Evolutionary conservation across 2,329 filamentous ascomycete species (phyloP).

Genomic region (Exophiala dermatitidis): DNA sequence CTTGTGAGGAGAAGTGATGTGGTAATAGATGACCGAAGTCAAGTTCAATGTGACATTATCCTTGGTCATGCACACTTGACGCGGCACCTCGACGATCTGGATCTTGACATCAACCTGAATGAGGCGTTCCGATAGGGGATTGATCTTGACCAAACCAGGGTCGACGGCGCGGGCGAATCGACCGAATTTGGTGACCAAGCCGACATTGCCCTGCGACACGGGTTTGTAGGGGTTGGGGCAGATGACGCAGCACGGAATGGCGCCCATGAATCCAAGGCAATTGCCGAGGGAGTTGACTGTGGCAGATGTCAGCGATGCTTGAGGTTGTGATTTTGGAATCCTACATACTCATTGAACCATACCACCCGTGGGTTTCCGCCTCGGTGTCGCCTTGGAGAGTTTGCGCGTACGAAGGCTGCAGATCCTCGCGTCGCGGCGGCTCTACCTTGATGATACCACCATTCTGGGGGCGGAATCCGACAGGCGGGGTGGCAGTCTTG

Average conservation of each 20-base stretch:
- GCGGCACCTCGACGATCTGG: slow-evolving; percentile 90
- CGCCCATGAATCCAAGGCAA: slow-evolving; percentile 69
- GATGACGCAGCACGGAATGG: slow-evolving; percentile 81
- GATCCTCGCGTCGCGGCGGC: slow-evolving; percentile 72
- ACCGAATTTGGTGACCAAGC: slow-evolving; percentile 91
- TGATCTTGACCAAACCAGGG: slow-evolving; percentile 93
- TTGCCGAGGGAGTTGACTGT: slow-evolving; percentile 66
- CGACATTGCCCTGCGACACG: slow-evolving; percentile 87
- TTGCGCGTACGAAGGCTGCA: slow-evolving; percentile 75
- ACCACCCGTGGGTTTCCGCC: slow-evolving; percentile 73
- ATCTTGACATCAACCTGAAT: slow-evolving; percentile 98
- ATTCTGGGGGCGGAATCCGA: slow-evolving; percentile 44
- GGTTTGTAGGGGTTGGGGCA: slow-evolving; percentile 96
- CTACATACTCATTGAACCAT: slow-evolving; percentile 70
- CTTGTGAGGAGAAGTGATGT: slow-evolving; percentile 91
- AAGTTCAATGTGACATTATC: slow-evolving; percentile 94
- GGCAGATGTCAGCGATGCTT: slow-evolving; percentile 10
- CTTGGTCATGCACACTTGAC: slow-evolving; percentile 98
- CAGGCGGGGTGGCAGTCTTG: slow-evolving; percentile 31
- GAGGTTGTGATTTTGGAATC: not conserved
- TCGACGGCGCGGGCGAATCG: slow-evolving; percentile 91
- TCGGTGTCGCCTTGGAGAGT: slow-evolving; percentile 58
- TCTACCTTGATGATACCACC: slow-evolving; percentile 60
- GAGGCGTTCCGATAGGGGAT: slow-evolving; percentile 83
- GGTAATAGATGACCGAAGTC: slow-evolving; percentile 98